Base-by-base conservation (phyloP, 2,329 filamentous ascomycete genomes). In the Colletotrichum falcatum region DNA sequence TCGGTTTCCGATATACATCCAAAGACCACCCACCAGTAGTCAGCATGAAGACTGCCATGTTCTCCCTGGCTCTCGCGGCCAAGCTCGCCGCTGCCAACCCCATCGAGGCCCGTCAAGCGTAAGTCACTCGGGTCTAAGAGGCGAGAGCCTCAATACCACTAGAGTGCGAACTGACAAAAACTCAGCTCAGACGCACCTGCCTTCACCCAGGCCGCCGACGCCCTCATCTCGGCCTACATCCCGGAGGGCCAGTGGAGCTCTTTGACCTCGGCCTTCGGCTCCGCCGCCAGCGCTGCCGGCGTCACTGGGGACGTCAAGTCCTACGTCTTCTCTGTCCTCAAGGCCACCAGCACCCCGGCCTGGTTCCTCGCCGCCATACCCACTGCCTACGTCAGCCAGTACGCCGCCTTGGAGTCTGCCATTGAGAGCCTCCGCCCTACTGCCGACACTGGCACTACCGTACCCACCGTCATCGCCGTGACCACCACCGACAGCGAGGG, bases 291-390 rank as follows among this genome's bases (percentile, higher is more conserved):
- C 42, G 73, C 73, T 1, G 76, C 75, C 39, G 65, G 71, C 28
- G 68, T 78, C 42, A 75, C 77, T n/a, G 77, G 76, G 46, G 74
- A 79, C 60, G 60, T 73, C 16, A 70, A 71, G 37, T 74, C 75
- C 30, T 61, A 78, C 55, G 59, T 79, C 70, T 72, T 75, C 42
- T 75, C 75, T 11, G 77, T 75, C 20, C 69, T 80, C 35, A 73
- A 73, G 18, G 77, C 75, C 11, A 73, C 73, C 14, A 74, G 72
- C 20, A 67, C 73, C 28, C 77, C 77, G 11, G 46, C 49, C 3
- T 79, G 77, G 76, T 76, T 77, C 61, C 64, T 74, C 51, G 68
- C 74, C n/a, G 77, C 76, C 14, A 60, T 79, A 14, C 77, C 78
- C 2, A 70, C 71, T n/a, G 70, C 70, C 26, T 78, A 76, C 53